Evolutionary conservation across 2,329 filamentous ascomycete species (phyloP), one percentile per base, ranked within the genome.

Genomic region (Chaetomiaceae sp.): DNA sequence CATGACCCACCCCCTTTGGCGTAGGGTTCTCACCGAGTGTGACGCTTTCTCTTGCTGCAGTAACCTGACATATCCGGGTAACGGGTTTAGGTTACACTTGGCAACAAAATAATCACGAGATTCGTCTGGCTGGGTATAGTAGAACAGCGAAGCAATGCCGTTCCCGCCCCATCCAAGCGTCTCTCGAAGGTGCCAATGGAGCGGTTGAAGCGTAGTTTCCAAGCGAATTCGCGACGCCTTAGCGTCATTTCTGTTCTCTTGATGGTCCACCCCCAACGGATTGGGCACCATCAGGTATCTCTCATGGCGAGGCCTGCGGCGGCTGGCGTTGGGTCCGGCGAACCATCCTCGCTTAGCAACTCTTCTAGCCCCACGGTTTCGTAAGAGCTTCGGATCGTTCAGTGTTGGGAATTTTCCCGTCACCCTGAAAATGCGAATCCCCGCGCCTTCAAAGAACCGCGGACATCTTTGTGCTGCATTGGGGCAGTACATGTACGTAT

Each of bases 91-190:
- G 20, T 2, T 4, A 4, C 9, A 19, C 39, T 42, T 42, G 33
- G 33, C 40, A 7, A 42, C 40, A n/a, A 42, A 29, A 20, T 29
- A 19, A 1, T 42, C 20, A 2, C 20, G 19, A 2, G 39, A 20
- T 3, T 6, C 4, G 20, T 12, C 15, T 3, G 12, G 15, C 6
- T 4, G 11, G 11, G 3, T 4, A n/a, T 15, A 4, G 7, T 22
- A 18, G 17, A 29, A 42, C 3, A 42, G 40, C 6, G 20, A 27
- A 5, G 40, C 40, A 4, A 42, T 27, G n/a, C 40, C 40, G 24
- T 42, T 36, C 10, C 40, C 40, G 12, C 40, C 40, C 40, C 40
- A 42, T 19, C 40, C 40, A 4, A 42, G 40, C 2, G 40, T 42
- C 15, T n/a, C 12, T n/a, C n/a, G 12, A 11, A 32, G 14, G 14